These are phyloP conservation scores for Kodamaea suecica DNA, from an alignment of 1,139 yeast genomes.

Conservation along the genomic window DNA sequence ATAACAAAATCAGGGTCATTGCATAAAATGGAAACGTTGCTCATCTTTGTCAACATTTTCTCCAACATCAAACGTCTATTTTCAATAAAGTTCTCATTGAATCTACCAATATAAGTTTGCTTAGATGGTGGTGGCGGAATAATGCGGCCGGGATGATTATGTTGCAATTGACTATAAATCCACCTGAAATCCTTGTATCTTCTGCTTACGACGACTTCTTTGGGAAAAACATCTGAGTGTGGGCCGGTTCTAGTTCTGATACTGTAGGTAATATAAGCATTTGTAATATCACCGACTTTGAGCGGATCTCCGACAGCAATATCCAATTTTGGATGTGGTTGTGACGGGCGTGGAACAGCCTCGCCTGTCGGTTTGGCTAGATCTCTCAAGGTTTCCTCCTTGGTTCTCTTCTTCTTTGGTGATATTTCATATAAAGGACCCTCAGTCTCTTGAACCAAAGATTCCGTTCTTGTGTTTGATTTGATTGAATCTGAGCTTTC, in stretches of 20 bases:
- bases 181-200: conserved; percentile 81
- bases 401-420: conserved; percentile 16
- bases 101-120: conserved; percentile 81
- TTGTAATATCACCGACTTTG: conserved; percentile 86
- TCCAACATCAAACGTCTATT: conserved; percentile 83
- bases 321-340: conserved; percentile 34
- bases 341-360: conserved; percentile 9
- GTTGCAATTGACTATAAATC: conserved; percentile 85
- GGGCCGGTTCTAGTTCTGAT: conserved; percentile 46
- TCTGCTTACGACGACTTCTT: conserved; percentile 56
- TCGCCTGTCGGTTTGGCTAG: conserved; percentile 7
- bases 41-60: conserved; percentile 73
- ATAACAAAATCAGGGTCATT: conserved; percentile 72
- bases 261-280: conserved; percentile 85
- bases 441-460: conserved; percentile 27
- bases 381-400: conserved; percentile 13
- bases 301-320: conserved; percentile 87
- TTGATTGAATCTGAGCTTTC: conserved; percentile 18
- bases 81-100: conserved; percentile 85
- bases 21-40: conserved; percentile 53
- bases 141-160: conserved; percentile 83
- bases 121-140: conserved; percentile 98
- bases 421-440: conserved; percentile 50
- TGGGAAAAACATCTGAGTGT: conserved; percentile 24
- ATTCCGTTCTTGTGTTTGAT: conserved; percentile 20